These are phyloP conservation scores for Senecio squalidus DNA, from an alignment of 140 eudicot genomes.

Conservation along the genomic window DNA sequence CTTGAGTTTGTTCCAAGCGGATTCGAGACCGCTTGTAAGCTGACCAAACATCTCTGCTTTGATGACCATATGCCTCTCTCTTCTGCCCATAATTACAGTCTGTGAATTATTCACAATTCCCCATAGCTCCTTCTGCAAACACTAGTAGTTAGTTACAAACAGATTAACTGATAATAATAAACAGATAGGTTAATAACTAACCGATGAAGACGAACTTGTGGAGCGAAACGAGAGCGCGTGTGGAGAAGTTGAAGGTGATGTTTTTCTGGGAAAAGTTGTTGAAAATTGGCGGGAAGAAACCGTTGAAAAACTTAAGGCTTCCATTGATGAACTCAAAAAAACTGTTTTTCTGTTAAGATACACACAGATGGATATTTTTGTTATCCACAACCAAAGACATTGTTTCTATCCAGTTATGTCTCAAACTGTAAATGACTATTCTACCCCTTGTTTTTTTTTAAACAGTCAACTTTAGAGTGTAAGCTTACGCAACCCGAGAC, in stretches of 20 bases:
- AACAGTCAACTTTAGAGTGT: too few species aligned
- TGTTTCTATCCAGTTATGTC: too few species aligned
- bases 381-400: conserved; percentile 21
- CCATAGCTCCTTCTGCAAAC: conserved; percentile 60
- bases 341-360: neutral
- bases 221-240: conserved; percentile 53
- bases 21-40: conserved; percentile 81
- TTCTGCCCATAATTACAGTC: conserved; percentile 13
- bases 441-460: too few species aligned
- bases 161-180: neutral
- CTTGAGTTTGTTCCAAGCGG: conserved; percentile 93
- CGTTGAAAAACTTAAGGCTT: conserved; percentile 23
- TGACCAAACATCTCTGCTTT: conserved; percentile 98
- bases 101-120: conserved; percentile 47
- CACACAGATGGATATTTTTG: conserved; percentile 2
- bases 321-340: conserved; percentile 17
- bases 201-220: conserved; percentile 41
- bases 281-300: conserved; percentile 72
- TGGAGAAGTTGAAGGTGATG: conserved; percentile 23
- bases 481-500: too few species aligned
- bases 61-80: conserved; percentile 36
- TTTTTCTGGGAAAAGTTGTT: conserved; percentile 22
- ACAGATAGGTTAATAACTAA: neutral
- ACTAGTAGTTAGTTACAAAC: neutral
- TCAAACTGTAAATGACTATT: too few species aligned